phyloP scores from a whole-genome alignment of 371 early-diverging fungal genomes.

The Mortierella sp. region DNA sequence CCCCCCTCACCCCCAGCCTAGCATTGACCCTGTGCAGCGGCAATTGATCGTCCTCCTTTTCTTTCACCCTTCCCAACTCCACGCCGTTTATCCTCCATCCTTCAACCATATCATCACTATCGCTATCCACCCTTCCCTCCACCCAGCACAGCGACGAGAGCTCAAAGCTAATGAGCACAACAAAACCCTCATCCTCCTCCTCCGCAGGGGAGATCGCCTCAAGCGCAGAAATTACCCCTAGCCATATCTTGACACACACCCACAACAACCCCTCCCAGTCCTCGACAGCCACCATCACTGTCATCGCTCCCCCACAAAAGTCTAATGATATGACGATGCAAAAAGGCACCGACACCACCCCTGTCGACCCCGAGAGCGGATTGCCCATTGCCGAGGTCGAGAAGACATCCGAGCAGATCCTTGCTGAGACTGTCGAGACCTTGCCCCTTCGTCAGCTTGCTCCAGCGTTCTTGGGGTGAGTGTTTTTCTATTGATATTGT shows the following conservation, averaged over 20 bases:
- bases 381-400: conserved; percentile 23
- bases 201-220: not conserved
- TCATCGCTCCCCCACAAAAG: not conserved
- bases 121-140: no score
- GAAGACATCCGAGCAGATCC: conserved; percentile 47
- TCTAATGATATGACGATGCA: not conserved
- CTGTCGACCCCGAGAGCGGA: conserved; percentile 44
- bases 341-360: not conserved
- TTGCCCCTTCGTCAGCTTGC: conserved; percentile 46
- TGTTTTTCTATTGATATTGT: not conserved
- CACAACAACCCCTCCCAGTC: conserved; percentile 13
- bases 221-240: not conserved
- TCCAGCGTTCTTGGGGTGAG: conserved; percentile 55
- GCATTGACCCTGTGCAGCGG: not conserved
- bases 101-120: no score
- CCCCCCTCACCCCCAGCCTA: not conserved
- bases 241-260: not conserved
- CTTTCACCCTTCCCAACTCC: not conserved
- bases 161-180: not conserved
- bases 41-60: not conserved
- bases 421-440: conserved; percentile 44
- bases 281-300: conserved; percentile 13
- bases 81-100: not conserved
- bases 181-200: not conserved
- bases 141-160: not conserved